phyloP scores from a whole-genome alignment of 345 rosid species.

The Populus tremula region DNA sequence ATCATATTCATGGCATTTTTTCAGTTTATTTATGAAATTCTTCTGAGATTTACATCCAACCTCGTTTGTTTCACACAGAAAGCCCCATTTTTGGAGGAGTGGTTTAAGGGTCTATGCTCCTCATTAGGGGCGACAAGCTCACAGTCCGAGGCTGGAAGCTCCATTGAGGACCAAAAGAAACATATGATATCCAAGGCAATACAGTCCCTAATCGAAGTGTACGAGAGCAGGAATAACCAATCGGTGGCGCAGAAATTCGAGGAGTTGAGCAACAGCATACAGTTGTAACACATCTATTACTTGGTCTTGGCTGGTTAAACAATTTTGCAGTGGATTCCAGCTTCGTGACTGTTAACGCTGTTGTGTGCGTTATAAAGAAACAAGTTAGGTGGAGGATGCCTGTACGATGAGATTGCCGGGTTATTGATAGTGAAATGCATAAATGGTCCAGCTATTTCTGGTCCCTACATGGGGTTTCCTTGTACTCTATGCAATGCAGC shows the following conservation, averaged over 20 bases:
- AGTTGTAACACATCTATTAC: not conserved
- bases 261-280: slow-evolving; percentile 30
- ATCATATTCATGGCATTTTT: not conserved
- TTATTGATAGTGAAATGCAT: too few species aligned
- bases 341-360: too few species aligned
- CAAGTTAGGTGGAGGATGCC: too few species aligned
- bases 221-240: slow-evolving; percentile 30
- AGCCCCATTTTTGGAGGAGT: slow-evolving; percentile 75
- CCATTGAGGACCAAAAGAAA: slow-evolving; percentile 58
- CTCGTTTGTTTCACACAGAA: slow-evolving; percentile 41
- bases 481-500: too few species aligned
- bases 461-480: too few species aligned
- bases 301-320: too few species aligned
- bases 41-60: slow-evolving; percentile 6
- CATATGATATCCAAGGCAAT: slow-evolving; percentile 65
- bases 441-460: too few species aligned
- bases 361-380: too few species aligned
- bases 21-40: not conserved
- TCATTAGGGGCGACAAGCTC: slow-evolving; percentile 43
- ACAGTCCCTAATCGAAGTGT: slow-evolving; percentile 48
- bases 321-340: too few species aligned
- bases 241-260: slow-evolving; percentile 42
- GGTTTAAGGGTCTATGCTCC: slow-evolving; percentile 66
- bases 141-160: slow-evolving; percentile 29
- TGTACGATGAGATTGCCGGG: too few species aligned